phyloP scores from a whole-genome alignment of 805 yeast species.

The Sugiyamaella lignohabitans region DNA sequence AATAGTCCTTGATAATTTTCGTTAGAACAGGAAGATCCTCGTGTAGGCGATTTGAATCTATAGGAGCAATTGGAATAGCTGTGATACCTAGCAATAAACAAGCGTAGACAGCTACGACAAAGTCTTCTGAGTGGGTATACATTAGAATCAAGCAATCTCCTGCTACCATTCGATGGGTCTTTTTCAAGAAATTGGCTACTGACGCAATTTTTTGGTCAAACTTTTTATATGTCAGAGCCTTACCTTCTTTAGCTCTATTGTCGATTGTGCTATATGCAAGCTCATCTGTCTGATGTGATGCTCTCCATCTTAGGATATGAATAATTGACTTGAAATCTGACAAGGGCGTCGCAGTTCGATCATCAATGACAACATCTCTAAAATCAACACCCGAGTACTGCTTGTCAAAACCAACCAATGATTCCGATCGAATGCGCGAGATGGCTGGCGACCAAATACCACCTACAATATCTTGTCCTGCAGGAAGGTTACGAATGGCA shows the following conservation, averaged over 20 bases:
- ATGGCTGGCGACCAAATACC: constrained; percentile 81
- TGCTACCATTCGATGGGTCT: constrained; percentile 53
- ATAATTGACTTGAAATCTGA: constrained; percentile 65
- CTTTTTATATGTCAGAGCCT: constrained; percentile 68
- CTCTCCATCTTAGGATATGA: constrained; percentile 74
- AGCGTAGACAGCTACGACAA: constrained; percentile 73
- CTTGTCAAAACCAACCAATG: constrained; percentile 56
- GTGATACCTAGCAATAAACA: constrained; percentile 76
- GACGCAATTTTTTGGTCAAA: constrained; percentile 73
- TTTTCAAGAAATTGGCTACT: constrained; percentile 62
- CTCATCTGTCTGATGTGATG: constrained; percentile 66
- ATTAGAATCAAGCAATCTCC: constrained; percentile 74
- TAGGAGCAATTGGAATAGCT: constrained; percentile 69
- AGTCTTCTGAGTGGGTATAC: constrained; percentile 86
- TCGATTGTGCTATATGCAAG: constrained; percentile 53
- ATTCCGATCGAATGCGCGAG: constrained; percentile 55
- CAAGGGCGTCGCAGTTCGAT: constrained; percentile 64
- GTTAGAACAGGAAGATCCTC: constrained; percentile 70
- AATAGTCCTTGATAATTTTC: constrained; percentile 61
- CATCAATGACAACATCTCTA: constrained; percentile 70
- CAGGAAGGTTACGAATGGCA: constrained; percentile 59
- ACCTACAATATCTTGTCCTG: constrained; percentile 69
- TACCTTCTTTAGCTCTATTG: constrained; percentile 41
- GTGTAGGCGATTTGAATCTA: constrained; percentile 56
- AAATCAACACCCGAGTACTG: constrained; percentile 81